These are phyloP conservation scores for Gossypium longicalyx DNA, from an alignment of 345 rosid species.

Conservation along the genomic window DNA sequence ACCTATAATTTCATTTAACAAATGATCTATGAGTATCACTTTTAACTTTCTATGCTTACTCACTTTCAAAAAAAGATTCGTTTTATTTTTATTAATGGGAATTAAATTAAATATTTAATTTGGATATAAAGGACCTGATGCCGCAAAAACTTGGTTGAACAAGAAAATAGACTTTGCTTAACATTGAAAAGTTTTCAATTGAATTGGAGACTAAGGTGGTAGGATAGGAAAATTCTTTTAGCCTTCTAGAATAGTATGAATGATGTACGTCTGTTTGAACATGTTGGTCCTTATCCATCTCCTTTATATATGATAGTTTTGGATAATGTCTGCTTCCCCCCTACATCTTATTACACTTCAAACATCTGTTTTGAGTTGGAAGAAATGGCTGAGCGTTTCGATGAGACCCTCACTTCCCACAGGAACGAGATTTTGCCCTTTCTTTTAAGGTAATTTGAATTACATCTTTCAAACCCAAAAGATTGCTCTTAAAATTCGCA, in stretches of 20 bases:
- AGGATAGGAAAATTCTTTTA: constrained; percentile 23
- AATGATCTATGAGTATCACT: too few relatives aligned
- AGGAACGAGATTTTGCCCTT: constrained; percentile 61
- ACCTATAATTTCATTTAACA: too few relatives aligned
- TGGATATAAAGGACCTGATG: too few relatives aligned
- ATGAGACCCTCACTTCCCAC: constrained; percentile 49
- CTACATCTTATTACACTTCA: neutral
- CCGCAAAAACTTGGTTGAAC: too few relatives aligned
- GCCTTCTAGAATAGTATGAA: constrained; percentile 24
- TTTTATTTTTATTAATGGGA: too few relatives aligned
- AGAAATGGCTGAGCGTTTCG: constrained; percentile 61
- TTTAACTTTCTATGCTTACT: too few relatives aligned
- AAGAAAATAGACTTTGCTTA: neutral
- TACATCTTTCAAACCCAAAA: neutral
- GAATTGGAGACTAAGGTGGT: neutral
- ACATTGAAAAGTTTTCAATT: neutral
- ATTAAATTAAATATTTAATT: too few relatives aligned
- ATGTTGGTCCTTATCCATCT: constrained; percentile 11
- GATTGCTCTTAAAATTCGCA: neutral
- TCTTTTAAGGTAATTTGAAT: constrained; percentile 45
- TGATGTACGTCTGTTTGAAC: constrained; percentile 18
- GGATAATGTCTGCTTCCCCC: neutral
- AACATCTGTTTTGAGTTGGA: neutral
- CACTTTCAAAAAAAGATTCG: too few relatives aligned
- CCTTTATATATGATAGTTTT: neutral